Base-by-base conservation (phyloP, 257 asterid genomes). In the Penstemon davidsonii region DNA sequence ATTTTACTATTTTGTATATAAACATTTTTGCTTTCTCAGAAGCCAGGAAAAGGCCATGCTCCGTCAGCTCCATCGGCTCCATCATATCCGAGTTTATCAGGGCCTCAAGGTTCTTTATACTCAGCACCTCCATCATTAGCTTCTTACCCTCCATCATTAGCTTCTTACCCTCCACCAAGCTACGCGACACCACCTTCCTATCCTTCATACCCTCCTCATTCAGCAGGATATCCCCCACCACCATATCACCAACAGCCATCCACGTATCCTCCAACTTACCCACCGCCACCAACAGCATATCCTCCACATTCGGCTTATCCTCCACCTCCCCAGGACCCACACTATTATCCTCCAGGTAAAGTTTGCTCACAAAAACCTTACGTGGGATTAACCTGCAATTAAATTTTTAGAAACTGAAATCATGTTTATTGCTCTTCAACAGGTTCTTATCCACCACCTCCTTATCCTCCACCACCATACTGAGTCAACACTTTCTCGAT, bases 381-480 rank as follows among this genome's bases (percentile, higher is more conserved):
- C 38, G 10, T 0, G 11, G 38, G 6, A 42, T 43, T 6, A 7
- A 58, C 15, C 25, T 18, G 42, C 8, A 57, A 7, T 42, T 15
- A 11, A 39, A 38, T 13, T 13, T 38, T 51, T 5, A 38, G 33
- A 68, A 8, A 36, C 64, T 44, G 46, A 69, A 36, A 62, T 15
- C 1, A 11, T 11, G 19, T 62, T 8, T 25, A 8, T 76, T 63
- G 3, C 65, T 72, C 62, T 62, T 15, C 58, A 1, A 12, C 77
- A 86, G 91, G 88, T 69, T 57, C 84, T 8, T 75, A 72, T 64
- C 83, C 82, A 9, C 81, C 76, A 11, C 47, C 78, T 8, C 68
- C 76, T 6, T 85, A 85, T 44, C 91, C 88, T 42, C 85, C 76
- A 9, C 84, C 81, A 8, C 76, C 81, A 3, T 84, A 66, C 71